Evolutionary conservation across 306 rosid species (phyloP), one percentile per base, ranked within the genome.

Genomic region (Trichosanthes cucumerina): DNA sequence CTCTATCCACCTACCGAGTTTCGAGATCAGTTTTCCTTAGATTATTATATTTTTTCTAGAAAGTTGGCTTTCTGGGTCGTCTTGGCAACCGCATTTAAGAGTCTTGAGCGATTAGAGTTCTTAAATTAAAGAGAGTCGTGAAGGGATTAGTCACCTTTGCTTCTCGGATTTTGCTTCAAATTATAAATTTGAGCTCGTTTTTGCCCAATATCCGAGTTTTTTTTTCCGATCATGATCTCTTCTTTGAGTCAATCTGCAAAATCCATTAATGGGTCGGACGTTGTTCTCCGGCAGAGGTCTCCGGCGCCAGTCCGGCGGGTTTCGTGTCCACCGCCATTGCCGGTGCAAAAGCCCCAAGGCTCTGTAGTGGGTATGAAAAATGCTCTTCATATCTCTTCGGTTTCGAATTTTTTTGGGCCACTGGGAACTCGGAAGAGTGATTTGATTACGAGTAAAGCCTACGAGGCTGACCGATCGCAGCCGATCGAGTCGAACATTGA

Each of bases 401-500:
- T 68, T 68, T 68, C 33, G 10, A 68, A 68, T 5, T 68, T 68
- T 12, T 28, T 28, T 28, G 75, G 75, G 33, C 19, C 75, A 10
- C 7, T 65, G 73, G 21, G 24, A 36, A 7, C 47, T 19, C 73
- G 16, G 73, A 41, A 19, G 75, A 41, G 75, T 41, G 46, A 68
- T 68, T 68, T 41, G 53, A 39, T 41, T 11, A 41, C 31, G 52
- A 16, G 75, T 4, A 41, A 68, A n/a, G 53, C 75, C 15, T 68
- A 86, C 69, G 93, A 89, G 78, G 91, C 79, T 18, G 54, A 76
- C 50, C 68, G 65, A 36, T 90, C 98, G 41, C 80, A 91, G 77
- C 88, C 89, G 79, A 49, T 90, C 80, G 90, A 87, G 74, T 33
- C 64, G 10, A 80, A 60, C 59, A 44, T 80, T 60, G 83, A 85